phyloP scores from a whole-genome alignment of 2,329 filamentous ascomycete genomes.

The Talaromyces sp. region DNA sequence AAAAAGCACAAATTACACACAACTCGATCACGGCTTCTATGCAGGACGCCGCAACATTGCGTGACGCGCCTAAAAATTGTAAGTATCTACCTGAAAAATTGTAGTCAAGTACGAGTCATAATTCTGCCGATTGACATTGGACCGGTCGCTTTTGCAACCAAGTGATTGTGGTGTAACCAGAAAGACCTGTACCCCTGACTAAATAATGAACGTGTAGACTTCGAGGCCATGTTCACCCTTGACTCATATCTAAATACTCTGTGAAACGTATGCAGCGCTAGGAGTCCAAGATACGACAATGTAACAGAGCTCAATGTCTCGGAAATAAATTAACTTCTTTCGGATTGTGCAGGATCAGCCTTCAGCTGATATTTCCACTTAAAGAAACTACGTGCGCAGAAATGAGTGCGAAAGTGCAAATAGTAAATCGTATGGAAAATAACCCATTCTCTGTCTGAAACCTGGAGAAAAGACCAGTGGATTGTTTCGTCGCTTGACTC shows the following conservation, averaged over 20 bases:
- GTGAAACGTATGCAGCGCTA: not conserved
- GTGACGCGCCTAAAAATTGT: not conserved
- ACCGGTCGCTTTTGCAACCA: not conserved
- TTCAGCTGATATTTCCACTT: not conserved
- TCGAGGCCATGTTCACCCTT: not conserved
- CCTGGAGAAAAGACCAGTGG: not conserved
- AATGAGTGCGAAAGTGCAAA: not conserved
- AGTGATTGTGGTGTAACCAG: not conserved
- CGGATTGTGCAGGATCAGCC: not conserved
- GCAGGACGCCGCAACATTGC: not conserved
- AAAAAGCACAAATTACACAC: not conserved
- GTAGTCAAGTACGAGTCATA: not conserved
- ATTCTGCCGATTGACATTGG: too few relatives aligned
- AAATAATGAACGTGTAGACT: not conserved
- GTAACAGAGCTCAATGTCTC: not conserved
- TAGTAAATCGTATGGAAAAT: not conserved
- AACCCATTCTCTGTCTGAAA: not conserved
- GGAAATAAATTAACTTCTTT: conserved; percentile 2
- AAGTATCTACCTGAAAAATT: not conserved
- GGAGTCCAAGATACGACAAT: not conserved
- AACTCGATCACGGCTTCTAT: not conserved
- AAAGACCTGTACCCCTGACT: not conserved
- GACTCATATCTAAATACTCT: not conserved
- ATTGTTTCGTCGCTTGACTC: not conserved
- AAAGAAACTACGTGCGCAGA: not conserved